Conservation (phyloP, 1,139 yeast species). For the Suhomyces guaymorum region DNA sequence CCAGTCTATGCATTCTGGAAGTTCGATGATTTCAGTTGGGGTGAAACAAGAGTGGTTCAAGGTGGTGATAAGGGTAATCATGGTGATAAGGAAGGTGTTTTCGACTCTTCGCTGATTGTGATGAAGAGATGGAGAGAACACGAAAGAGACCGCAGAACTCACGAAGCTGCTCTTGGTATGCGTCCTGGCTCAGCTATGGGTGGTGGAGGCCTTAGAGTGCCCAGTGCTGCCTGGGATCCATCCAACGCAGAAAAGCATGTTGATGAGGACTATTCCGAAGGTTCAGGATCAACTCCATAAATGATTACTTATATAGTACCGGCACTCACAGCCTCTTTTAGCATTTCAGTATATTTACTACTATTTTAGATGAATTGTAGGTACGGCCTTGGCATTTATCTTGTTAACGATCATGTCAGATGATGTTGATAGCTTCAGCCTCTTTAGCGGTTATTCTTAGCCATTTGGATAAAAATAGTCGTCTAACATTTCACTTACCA, state of each 20-base stretch:
- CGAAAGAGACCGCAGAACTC: constrained; percentile 62
- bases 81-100: constrained; percentile 70
- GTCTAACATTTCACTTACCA: too few relatives aligned
- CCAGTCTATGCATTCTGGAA: constrained; percentile 94
- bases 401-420: too few relatives aligned
- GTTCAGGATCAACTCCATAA: constrained; percentile 22
- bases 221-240: constrained; percentile 54
- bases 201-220: constrained; percentile 32
- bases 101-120: constrained; percentile 81
- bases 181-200: constrained; percentile 9
- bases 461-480: too few relatives aligned
- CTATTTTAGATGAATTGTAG: neutral
- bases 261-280: constrained; percentile 33
- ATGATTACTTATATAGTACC: constrained; percentile 1
- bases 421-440: too few relatives aligned
- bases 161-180: constrained; percentile 23
- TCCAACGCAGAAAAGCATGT: constrained; percentile 30
- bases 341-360: neutral
- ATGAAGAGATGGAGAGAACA: constrained; percentile 96
- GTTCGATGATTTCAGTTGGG: constrained; percentile 98
- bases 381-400: too few relatives aligned
- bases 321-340: too few relatives aligned
- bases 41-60: constrained; percentile 86
- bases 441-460: too few relatives aligned
- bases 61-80: constrained; percentile 75